Evolutionary conservation across 148 eudicot species (phyloP).

Genomic region (Heliosperma pusillum): DNA sequence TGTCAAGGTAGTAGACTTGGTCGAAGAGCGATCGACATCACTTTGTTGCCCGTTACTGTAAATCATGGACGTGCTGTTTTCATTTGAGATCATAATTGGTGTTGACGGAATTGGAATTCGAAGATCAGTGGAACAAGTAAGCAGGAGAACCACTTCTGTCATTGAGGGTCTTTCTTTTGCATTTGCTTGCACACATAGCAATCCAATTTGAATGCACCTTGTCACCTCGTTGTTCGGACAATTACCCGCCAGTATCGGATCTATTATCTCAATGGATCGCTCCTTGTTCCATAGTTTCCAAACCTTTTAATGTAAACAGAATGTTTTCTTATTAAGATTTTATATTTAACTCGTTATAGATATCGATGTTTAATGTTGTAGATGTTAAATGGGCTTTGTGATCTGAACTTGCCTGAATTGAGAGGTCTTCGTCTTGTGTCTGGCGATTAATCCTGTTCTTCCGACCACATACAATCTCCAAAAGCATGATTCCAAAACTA

Average conservation of each 20-base stretch:
- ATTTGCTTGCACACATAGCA: conserved; percentile 29
- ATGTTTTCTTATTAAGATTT: no score
- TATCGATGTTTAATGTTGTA: no score
- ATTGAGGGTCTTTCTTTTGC: conserved; percentile 24
- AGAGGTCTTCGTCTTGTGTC: background rate
- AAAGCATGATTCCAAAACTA: background rate
- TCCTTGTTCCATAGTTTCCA: conserved; percentile 23
- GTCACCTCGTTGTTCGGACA: conserved; percentile 3
- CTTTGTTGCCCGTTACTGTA: background rate
- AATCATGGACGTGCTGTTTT: background rate
- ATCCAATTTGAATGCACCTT: conserved; percentile 27
- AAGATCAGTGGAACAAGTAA: background rate
- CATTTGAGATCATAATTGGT: background rate
- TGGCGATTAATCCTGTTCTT: background rate
- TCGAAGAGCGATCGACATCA: background rate
- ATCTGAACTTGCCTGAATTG: background rate
- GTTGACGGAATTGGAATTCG: background rate
- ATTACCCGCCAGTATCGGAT: background rate
- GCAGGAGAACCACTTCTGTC: conserved; percentile 5
- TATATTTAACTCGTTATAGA: no score
- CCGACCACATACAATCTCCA: background rate
- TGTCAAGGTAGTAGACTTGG: background rate
- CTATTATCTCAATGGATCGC: background rate
- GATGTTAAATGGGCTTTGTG: no score
- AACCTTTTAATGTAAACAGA: background rate